Evolutionary conservation across 2,329 filamentous ascomycete genomes (phyloP), one percentile per base, ranked within the genome.

Genomic region (Neopestalotiopsis clavispora): DNA sequence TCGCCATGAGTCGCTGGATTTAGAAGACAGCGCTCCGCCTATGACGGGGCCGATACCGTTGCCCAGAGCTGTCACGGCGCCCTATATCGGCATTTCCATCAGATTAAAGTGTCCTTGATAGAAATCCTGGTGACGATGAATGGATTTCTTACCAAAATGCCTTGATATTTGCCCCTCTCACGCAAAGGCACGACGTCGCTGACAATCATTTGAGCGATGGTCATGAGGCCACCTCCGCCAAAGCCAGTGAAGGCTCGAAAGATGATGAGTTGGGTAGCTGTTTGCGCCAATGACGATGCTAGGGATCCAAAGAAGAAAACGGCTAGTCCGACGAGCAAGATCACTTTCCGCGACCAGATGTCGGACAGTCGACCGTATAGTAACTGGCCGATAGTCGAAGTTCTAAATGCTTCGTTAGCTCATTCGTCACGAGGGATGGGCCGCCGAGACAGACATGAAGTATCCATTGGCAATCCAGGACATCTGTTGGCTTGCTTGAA

Each of bases 11-110:
- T 85, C 81, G 4, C 74, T 66, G 0, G 80, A 82, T 20, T 79
- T 80, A 1, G 84, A 84, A 0, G 85, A 82, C 2, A 88, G 75
- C 0, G 84, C 81, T 64, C 86, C 86, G 4, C 86, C 86, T 9
- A 88, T 82, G 4, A 89, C 81, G 0, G 86, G 86, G 0, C 86
- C 86, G 34, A 88, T 84, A 2, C 85, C 85, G 68, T 88, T 87
- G 68, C 6, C 34, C 34, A 38, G 34, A 38, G 34, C 34, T 38
- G 34, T 38, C 34, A 38, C 34, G 1, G 34, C 34, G 1, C 34
- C 34, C 34, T 38, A 38, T 7, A 3, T 38, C 1, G 6, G 34
- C 3, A 38, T 7, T 38, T 38, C 10, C 2, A 3, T 38, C 3
- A 38, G 34, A 28, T 28, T 4, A 0, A 28, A 3, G 23, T 3